Conservation (phyloP, 495 filamentous ascomycete genomes). For the Annulohypoxylon nitens region DNA sequence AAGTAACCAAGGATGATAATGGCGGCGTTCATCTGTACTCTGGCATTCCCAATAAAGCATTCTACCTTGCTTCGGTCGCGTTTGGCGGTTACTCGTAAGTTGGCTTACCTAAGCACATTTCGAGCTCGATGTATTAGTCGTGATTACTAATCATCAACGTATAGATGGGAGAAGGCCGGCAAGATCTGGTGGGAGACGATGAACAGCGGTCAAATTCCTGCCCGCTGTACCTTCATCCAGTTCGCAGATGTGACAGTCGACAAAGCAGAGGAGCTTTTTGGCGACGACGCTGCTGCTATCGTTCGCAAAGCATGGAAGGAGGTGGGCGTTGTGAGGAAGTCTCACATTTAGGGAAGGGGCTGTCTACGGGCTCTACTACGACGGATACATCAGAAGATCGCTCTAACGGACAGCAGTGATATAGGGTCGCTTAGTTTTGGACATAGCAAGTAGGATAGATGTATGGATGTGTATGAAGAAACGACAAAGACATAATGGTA, state of each 20-base stretch:
- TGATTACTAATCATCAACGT: conserved; percentile 1
- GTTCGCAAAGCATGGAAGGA: conserved; percentile 57
- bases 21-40: conserved; percentile 67
- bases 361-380: conserved; percentile 10
- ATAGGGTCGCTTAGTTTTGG: background rate
- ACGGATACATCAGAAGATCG: background rate
- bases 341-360: conserved; percentile 27
- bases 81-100: conserved; percentile 62
- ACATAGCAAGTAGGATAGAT: background rate
- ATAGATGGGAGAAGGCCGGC: conserved; percentile 64
- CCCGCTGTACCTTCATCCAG: conserved; percentile 56
- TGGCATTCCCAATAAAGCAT: conserved; percentile 67
- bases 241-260: conserved; percentile 60
- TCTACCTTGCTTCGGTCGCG: conserved; percentile 59
- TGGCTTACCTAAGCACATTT: background rate
- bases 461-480: background rate
- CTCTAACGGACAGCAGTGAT: too few species aligned
- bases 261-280: conserved; percentile 55
- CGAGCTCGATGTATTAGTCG: background rate
- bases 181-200: conserved; percentile 66
- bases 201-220: conserved; percentile 54
- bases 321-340: conserved; percentile 54
- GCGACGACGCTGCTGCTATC: conserved; percentile 53
- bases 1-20: conserved; percentile 54
- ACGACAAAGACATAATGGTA: background rate